Evolutionary conservation across 2,329 filamentous ascomycete species (phyloP), one percentile per base, ranked within the genome.

Genomic region (Waltergamsia citrina): DNA sequence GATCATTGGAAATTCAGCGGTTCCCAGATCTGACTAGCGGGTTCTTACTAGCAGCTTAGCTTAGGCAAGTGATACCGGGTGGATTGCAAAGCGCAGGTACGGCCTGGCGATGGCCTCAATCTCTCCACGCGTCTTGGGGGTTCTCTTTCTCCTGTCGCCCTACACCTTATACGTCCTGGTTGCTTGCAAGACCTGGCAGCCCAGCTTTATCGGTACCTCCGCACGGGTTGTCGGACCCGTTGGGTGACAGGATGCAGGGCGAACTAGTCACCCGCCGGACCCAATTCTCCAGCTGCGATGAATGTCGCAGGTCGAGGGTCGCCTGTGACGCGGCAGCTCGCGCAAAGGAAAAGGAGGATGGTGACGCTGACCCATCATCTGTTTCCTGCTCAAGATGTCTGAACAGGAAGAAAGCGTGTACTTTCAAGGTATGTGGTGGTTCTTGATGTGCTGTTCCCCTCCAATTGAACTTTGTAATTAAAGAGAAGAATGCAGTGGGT

Each of bases 321-420:
- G 49, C 48, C 7, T 54, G 52, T 32, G 51, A 55, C 31, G 48
- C 37, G 9, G 17, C 32, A 7, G 20, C 48, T 2, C 37, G 41
- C 22, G 43, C 34, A 29, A 41, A 41, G 16, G 22, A 33, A 11
- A 35, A 33, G 14, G 74, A 78, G 7, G 74, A 67, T 1, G 78
- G 77, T 8, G 67, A 76, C 43, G 74, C 81, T 27, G 81, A 32
- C 7, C 15, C 25, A 11, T 25, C 29, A 14, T 71, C 11, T 15
- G 70, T 76, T 45, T 78, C 74, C 42, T 85, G 81, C 3, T 85
- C 80, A 0, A 83, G 67, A 43, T 83, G 52, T 32, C 33, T 40
- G 28, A 49, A 49, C 30, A 43, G 49, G 7, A 31, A 41, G 18
- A 41, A 41, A 16, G 20, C 39, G 8, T 55, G 52, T 32, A 56